These are phyloP conservation scores for Xerocomus minutiporus DNA, from an alignment of 1,284 basidiomycete genomes.

Conservation along the genomic window DNA sequence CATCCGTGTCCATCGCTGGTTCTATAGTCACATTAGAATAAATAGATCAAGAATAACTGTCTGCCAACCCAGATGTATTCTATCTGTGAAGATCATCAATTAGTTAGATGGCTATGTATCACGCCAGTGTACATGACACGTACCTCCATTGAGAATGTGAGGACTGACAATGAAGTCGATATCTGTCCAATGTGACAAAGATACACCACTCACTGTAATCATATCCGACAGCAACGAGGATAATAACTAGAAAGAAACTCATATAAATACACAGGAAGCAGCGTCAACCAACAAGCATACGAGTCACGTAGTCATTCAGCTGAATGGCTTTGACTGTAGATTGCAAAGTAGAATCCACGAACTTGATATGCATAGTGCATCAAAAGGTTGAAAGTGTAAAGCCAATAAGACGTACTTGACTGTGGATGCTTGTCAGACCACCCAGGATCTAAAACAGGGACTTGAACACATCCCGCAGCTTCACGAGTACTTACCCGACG, in stretches of 20 bases:
- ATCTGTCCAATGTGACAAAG: not conserved
- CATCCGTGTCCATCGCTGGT: not conserved
- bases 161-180: not conserved
- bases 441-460: no score
- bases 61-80: not conserved
- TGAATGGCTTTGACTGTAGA: not conserved
- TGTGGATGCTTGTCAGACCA: no score
- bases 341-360: not conserved
- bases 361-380: not conserved
- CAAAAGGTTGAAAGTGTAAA: no score
- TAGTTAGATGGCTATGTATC: not conserved
- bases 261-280: not conserved
- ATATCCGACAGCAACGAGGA: not conserved
- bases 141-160: not conserved
- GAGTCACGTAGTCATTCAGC: not conserved
- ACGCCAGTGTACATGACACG: not conserved
- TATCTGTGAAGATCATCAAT: not conserved
- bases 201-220: not conserved
- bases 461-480: no score
- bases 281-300: not conserved
- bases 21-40: not conserved
- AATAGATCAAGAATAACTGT: no score
- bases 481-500: not conserved
- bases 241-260: not conserved
- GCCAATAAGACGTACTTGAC: no score